phyloP scores from a whole-genome alignment of 345 rosid genomes.

The Populus deltoides region DNA sequence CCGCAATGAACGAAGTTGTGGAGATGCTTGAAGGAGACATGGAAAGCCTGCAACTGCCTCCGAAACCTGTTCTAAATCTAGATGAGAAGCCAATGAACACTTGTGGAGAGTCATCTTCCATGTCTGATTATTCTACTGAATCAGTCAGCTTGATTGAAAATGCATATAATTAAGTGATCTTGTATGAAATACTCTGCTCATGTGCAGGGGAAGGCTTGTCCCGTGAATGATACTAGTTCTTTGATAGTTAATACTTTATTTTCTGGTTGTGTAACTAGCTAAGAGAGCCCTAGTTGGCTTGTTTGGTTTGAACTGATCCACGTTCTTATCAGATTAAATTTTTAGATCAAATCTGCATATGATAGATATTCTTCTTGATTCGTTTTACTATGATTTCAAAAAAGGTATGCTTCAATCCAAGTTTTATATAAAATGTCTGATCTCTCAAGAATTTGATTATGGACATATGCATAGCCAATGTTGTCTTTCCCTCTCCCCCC shows the following conservation, averaged over 20 bases:
- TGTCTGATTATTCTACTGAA: not conserved
- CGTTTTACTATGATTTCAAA: too few species aligned
- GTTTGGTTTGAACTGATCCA: too few species aligned
- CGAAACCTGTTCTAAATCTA: not conserved
- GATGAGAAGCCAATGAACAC: not conserved
- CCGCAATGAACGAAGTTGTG: not conserved
- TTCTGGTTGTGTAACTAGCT: too few species aligned
- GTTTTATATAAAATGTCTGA: not conserved
- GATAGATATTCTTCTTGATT: too few species aligned
- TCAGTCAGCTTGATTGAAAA: not conserved
- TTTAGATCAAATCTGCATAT: too few species aligned
- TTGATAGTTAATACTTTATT: too few species aligned
- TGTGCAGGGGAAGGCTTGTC: not conserved
- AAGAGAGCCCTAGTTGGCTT: too few species aligned
- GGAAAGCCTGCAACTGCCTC: not conserved
- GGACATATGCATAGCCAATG: too few species aligned
- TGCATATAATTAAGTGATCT: not conserved
- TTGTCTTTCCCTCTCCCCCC: too few species aligned
- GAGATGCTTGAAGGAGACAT: conserved; percentile 3
- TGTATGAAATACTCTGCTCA: not conserved
- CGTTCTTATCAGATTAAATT: too few species aligned
- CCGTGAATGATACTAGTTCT: not conserved
- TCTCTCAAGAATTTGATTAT: too few species aligned
- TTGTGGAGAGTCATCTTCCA: not conserved
- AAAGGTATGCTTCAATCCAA: too few species aligned